phyloP scores from a whole-genome alignment of 306 rosid genomes.

The Chamaecrista fasciculata region DNA sequence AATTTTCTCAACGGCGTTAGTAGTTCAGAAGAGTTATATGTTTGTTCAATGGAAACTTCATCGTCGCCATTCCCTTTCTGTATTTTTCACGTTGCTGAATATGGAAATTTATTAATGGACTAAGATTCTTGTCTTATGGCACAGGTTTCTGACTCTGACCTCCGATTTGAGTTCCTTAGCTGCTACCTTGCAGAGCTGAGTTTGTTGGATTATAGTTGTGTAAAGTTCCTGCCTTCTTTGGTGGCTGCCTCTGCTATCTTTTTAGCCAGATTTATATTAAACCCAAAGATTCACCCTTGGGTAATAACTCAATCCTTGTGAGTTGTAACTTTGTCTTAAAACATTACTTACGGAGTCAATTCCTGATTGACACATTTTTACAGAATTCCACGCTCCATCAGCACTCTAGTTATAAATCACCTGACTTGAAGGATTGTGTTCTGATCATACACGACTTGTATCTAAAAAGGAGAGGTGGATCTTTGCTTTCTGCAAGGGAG shows the following conservation, averaged over 20 bases:
- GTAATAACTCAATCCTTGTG: slow-evolving; percentile 43
- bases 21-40: too few relatives aligned
- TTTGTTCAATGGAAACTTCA: too few relatives aligned
- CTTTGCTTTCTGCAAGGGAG: slow-evolving; percentile 64
- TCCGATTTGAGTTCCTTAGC: slow-evolving; percentile 74
- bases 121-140: background rate
- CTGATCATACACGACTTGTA: slow-evolving; percentile 66
- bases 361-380: slow-evolving; percentile 22
- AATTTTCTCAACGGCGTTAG: too few relatives aligned
- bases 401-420: slow-evolving; percentile 57
- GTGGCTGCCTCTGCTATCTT: slow-evolving; percentile 78
- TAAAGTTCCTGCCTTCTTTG: slow-evolving; percentile 79
- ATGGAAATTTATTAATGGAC: slow-evolving; percentile 7
- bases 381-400: slow-evolving; percentile 50
- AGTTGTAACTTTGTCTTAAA: background rate
- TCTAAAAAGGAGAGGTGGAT: slow-evolving; percentile 63
- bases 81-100: too few relatives aligned
- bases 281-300: slow-evolving; percentile 72
- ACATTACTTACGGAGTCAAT: background rate
- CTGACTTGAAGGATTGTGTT: slow-evolving; percentile 64
- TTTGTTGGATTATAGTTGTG: slow-evolving; percentile 69
- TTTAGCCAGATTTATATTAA: slow-evolving; percentile 64
- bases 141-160: slow-evolving; percentile 52
- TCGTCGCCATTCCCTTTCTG: too few relatives aligned
- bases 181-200: slow-evolving; percentile 88